phyloP scores from a whole-genome alignment of 1,284 basidiomycete species.

The Moesziomyces sp. region DNA sequence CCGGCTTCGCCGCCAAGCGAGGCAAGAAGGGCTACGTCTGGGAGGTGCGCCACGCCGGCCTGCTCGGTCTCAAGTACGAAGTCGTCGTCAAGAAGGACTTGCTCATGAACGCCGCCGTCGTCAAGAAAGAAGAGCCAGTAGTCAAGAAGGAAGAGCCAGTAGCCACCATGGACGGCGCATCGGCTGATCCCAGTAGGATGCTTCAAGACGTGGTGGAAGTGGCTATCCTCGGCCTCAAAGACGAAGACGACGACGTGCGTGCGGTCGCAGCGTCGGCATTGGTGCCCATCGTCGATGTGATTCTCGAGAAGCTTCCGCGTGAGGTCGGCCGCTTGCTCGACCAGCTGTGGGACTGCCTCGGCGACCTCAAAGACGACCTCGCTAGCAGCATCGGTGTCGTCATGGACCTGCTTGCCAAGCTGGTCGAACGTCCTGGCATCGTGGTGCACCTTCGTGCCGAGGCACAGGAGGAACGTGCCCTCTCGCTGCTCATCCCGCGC shows the following conservation, averaged over 20 bases:
- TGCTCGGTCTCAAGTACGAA: constrained; percentile 96
- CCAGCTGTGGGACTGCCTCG: constrained; percentile 90
- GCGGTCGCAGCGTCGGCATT: constrained; percentile 93
- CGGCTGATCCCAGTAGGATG: constrained; percentile 40
- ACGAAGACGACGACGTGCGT: constrained; percentile 95
- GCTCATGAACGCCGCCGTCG: constrained; percentile 69
- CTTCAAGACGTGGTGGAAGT: constrained; percentile 55
- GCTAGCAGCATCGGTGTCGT: constrained; percentile 96
- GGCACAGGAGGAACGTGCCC: constrained; percentile 52
- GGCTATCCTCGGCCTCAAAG: constrained; percentile 76
- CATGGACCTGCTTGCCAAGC: constrained; percentile 79
- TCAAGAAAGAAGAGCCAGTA: constrained; percentile 6
- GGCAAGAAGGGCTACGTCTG: constrained; percentile 78
- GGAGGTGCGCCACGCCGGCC: constrained; percentile 96
- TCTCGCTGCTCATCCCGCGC: constrained; percentile 83
- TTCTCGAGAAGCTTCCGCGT: constrained; percentile 79
- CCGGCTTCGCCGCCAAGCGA: constrained; percentile 68
- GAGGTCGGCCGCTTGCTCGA: constrained; percentile 74
- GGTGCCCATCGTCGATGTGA: constrained; percentile 82
- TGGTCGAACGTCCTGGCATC: constrained; percentile 72
- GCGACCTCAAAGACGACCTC: constrained; percentile 94
- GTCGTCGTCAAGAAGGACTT: constrained; percentile 90
- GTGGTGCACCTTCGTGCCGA: constrained; percentile 75
- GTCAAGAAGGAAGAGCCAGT: constrained; percentile 42
- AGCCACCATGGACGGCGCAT: neutral